Evolutionary conservation across 768 basidiomycete genomes (phyloP).

Genomic region (Wakefieldia striispora): DNA sequence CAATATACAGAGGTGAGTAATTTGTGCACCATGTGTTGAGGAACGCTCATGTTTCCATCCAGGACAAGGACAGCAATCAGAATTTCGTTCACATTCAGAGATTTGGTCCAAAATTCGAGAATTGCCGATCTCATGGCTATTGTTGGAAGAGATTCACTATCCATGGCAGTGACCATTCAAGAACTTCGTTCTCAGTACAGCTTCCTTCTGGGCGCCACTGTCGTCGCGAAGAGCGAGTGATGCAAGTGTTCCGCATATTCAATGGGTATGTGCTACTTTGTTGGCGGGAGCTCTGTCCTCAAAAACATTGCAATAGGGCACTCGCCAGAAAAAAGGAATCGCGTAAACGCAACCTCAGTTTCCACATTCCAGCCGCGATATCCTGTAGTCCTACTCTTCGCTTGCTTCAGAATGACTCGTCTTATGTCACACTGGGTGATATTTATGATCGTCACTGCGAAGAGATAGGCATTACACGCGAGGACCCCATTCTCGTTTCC

Average conservation of each 20-base stretch:
- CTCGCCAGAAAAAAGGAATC: slow-evolving; percentile 87
- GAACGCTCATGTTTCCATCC: slow-evolving; percentile 11
- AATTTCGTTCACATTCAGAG: slow-evolving; percentile 89
- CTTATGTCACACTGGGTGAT: slow-evolving; percentile 88
- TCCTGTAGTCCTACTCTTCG: slow-evolving; percentile 82
- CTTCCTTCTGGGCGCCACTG: slow-evolving; percentile 80
- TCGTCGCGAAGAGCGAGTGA: slow-evolving; percentile 89
- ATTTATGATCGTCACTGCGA: slow-evolving; percentile 91
- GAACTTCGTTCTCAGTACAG: slow-evolving; percentile 88
- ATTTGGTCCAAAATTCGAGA: slow-evolving; percentile 88
- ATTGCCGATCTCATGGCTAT: slow-evolving; percentile 80
- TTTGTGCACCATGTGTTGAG: neutral
- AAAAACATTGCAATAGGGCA: slow-evolving; percentile 48
- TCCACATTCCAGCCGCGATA: slow-evolving; percentile 87
- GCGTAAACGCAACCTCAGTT: slow-evolving; percentile 84
- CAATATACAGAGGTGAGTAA: slow-evolving; percentile 90
- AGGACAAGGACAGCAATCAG: slow-evolving; percentile 95
- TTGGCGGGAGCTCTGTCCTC: neutral
- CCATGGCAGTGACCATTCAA: slow-evolving; percentile 88
- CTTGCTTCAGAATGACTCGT: slow-evolving; percentile 87
- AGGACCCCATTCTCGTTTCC: slow-evolving; percentile 83
- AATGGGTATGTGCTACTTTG: slow-evolving; percentile 57
- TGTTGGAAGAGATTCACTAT: slow-evolving; percentile 91
- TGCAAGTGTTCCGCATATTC: slow-evolving; percentile 91
- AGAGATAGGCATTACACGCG: slow-evolving; percentile 68